Evolutionary conservation across 1,139 yeast species (phyloP), one percentile per base, ranked within the genome.

Genomic region (Sugiyamaella paludigena): DNA sequence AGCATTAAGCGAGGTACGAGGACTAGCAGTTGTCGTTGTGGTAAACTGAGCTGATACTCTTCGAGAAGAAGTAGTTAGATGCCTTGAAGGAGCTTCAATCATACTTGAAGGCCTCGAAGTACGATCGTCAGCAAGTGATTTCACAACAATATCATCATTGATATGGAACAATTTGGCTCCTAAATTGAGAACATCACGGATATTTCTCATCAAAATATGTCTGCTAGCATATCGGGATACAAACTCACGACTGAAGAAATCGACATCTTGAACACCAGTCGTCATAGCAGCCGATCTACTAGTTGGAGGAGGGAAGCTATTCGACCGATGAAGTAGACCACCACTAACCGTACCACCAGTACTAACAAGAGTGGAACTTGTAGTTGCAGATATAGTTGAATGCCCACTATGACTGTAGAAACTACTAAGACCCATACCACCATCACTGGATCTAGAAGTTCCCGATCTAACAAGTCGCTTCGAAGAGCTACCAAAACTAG

Each of bases 171-270:
- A 69, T 45, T 73, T 75, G 16, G 80, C 73, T 30, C 79, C 83
- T 45, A 79, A 74, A 55, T 81, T 80, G 58, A 83, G 76, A 6
- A 80, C 71, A 60, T 83, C 88, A 42, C 83, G 72, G 19, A 83
- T 74, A 40, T 75, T 74, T 49, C 74, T 75, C 61, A 81, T 68
- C 45, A 82, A 66, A 4, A 73, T 71, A 55, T 79, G 80, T 46
- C 71, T 65, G 32, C 71, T 70, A 7, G 70, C 57, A 38, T 64
- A 62, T 60, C 65, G 61, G 61, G 76, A 50, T 55, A 73, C 60
- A 44, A 68, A 68, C 47, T 51, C 73, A 49, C 63, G 65, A 42
- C 65, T 67, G 48, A 66, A 65, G 19, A 55, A 41, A 40, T 71
- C 75, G 30, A 71, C 58, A 31, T 70, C 73, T 9, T 61, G 49